Conservation (phyloP, 1,284 basidiomycete genomes). For the Abortiporus biennis region DNA sequence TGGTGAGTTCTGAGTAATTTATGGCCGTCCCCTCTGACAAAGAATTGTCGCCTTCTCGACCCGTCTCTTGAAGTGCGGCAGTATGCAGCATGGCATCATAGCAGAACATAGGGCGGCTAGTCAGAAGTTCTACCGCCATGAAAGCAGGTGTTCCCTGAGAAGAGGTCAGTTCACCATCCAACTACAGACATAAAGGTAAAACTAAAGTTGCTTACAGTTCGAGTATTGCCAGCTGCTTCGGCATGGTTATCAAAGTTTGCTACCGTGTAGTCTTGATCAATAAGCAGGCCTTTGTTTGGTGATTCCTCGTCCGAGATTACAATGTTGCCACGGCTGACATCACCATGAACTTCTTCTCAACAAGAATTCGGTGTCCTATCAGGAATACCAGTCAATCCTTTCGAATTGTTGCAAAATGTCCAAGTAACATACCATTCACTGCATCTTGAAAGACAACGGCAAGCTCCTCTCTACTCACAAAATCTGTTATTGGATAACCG, state of each 20-base stretch:
- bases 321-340: neutral
- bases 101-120: too few species aligned
- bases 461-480: neutral
- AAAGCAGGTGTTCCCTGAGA: too few species aligned
- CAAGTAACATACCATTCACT: neutral
- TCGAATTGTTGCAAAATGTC: neutral
- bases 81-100: too few species aligned
- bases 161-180: too few species aligned
- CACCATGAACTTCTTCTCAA: neutral
- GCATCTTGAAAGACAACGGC: neutral
- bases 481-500: neutral
- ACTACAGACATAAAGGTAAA: too few species aligned
- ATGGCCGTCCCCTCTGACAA: too few species aligned
- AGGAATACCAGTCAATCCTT: neutral
- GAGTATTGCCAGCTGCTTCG: neutral
- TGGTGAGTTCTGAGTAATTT: neutral
- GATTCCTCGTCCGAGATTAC: neutral
- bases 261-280: neutral
- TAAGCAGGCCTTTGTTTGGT: neutral
- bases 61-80: too few species aligned
- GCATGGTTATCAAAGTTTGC: too few species aligned
- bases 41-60: neutral
- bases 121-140: too few species aligned
- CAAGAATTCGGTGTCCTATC: neutral
- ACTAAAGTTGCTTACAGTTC: neutral